Base-by-base conservation (phyloP, 441 rosid genomes). In the Gossypium trilobum region DNA sequence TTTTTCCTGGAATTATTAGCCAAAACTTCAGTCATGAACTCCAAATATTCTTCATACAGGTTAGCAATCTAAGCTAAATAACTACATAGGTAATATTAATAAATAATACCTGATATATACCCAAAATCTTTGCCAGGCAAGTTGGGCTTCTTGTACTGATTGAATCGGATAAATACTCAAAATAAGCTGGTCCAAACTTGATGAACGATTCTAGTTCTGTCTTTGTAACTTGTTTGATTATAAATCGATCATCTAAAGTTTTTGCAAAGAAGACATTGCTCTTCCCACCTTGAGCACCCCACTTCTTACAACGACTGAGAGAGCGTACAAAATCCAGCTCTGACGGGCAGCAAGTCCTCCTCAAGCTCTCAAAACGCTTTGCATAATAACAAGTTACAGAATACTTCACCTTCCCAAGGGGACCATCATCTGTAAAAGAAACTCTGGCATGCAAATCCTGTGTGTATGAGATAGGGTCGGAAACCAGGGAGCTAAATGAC, bases 261-360 rank as follows among this genome's bases (percentile, higher is more conserved):
- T 89, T 89, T 31, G 95, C 95, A 80, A 89, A 89, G 82, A 87
- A 89, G 70, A 83, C 95, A 70, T 87, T 89, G 83, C 92, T 89
- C 83, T 89, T 89, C 25, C 95, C 95, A 69, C 95, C 95, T 69
- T 89, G 91, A 19, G 95, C 92, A 46, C 89, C 90, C 95, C 92
- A 87, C 79, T 89, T 87, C 84, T 85, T 86, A 81, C 95, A 89
- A 33, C 88, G 92, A 75, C 95, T 84, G 58, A 89, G 86, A 72
- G 95, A 89, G 74, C 87, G 80, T 46, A 87, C 70, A 68, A 84
- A 89, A 74, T 89, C 92, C 60, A 80, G 77, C 82, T 87, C 95
- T 17, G 87, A 84, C 57, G 90, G 89, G 79, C 90, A 86, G 67
- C 89, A 87, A 17, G 78, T 87, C 84, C 76, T 84, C 88, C 95